Conservation (phyloP, 2,329 filamentous ascomycete species). For the Chaetoscypha palmicola region DNA sequence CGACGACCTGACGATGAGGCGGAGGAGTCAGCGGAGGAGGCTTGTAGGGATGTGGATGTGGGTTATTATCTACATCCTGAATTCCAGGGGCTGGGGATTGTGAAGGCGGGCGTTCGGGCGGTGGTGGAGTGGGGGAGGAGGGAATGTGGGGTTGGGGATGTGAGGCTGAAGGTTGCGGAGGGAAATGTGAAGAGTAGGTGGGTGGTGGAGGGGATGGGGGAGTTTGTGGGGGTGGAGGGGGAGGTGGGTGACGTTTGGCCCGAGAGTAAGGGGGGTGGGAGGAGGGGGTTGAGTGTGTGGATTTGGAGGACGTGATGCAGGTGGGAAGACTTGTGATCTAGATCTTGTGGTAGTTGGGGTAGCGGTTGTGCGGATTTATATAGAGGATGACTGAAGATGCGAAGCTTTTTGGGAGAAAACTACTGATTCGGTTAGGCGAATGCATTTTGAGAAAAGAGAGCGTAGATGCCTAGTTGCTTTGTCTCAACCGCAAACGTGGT, state of each 20-base stretch:
- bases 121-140: constrained; percentile 8
- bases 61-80: constrained; percentile 17
- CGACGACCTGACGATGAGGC: background rate
- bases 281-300: constrained; percentile 11
- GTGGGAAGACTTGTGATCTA: no score
- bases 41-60: constrained; percentile 3
- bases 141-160: constrained; percentile 5
- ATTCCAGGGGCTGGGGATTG: constrained; percentile 11
- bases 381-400: no score
- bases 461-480: no score
- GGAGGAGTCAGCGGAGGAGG: background rate
- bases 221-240: constrained; percentile 9
- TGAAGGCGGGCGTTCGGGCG: constrained; percentile 9
- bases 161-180: constrained; percentile 9
- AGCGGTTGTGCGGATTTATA: no score
- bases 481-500: no score
- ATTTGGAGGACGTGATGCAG: constrained; percentile 8
- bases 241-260: constrained; percentile 8
- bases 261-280: constrained; percentile 15
- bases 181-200: constrained; percentile 11
- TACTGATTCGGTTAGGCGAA: no score
- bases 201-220: constrained; percentile 7
- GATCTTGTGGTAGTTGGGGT: no score
- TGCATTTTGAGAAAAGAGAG: no score
- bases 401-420: no score